phyloP scores from a whole-genome alignment of 208 protist genomes.

The Acanthamoeba quina region DNA sequence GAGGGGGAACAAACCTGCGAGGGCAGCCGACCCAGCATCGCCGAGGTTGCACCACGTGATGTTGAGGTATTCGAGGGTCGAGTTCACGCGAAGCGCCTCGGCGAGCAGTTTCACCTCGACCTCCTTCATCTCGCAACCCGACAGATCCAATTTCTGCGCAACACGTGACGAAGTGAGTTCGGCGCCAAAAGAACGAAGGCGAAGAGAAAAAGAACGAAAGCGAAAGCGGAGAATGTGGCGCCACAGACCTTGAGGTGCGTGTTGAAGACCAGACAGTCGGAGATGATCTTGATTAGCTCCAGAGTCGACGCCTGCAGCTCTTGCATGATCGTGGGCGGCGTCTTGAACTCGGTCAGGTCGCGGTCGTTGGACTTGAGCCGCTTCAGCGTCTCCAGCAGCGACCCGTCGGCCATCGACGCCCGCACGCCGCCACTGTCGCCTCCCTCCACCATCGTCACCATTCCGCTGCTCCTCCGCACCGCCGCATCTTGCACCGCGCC shows the following conservation, averaged over 20 bases:
- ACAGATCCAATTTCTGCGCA: slow-evolving; percentile 60
- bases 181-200: neutral
- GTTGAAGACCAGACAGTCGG: slow-evolving; percentile 60
- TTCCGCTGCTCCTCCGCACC: neutral
- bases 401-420: neutral
- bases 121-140: slow-evolving; percentile 53
- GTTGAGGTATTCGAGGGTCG: slow-evolving; percentile 47
- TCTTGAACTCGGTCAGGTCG: slow-evolving; percentile 29
- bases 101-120: slow-evolving; percentile 16
- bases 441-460: neutral
- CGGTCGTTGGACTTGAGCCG: slow-evolving; percentile 57
- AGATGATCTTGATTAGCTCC: slow-evolving; percentile 57
- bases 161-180: neutral
- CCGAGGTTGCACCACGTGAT: slow-evolving; percentile 32
- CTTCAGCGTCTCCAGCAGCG: slow-evolving; percentile 32
- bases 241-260: slow-evolving; percentile 50
- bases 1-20: neutral
- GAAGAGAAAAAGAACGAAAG: slow-evolving; percentile 13
- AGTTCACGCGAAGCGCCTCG: slow-evolving; percentile 39
- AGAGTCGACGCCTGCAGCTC: slow-evolving; percentile 21
- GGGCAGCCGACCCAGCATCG: neutral
- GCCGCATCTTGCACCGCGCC: too few relatives aligned
- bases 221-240: neutral
- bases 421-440: neutral
- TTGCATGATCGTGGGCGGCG: slow-evolving; percentile 20